Base-by-base conservation (phyloP, 768 basidiomycete species). In the Rhizopogon vesiculosus region DNA sequence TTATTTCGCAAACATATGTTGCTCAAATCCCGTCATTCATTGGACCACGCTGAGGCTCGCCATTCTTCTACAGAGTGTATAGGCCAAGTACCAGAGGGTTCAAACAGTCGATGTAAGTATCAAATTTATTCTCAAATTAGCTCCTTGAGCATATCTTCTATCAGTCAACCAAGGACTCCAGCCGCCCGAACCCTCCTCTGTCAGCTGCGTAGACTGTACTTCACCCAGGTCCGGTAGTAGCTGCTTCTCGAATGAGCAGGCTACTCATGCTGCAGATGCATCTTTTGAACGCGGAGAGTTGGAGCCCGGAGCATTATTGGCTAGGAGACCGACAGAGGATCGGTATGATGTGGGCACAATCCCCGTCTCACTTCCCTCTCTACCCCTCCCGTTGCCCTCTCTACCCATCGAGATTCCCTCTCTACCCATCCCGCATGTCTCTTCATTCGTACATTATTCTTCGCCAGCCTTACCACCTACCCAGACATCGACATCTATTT, bases 361-460 rank as follows among this genome's bases (percentile, higher is more conserved):
- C 10, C 35, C 13, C 13, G 35, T 38, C 35, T 12, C 35, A 38
- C 35, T 38, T 46, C 18, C 42, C 5, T 35, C 1, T 31, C n/a
- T 42, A 58, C 31, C 10, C 46, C 42, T 29, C 19, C 38, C 19
- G 45, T 15, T n/a, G 38, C 42, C 72, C 74, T 46, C 69, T 70
- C 56, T 13, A 38, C 35, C 13, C 13, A 13, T 38, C 35, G 5
- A 9, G 1, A 4, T 12, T 46, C 29, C 35, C 12, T 28, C 4
- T 31, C n/a, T 43, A 56, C 33, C 10, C 46, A 42, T 29, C 19
- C 8, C 31, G 31, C 10, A 12, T 12, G 10, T 10, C 9, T 38
- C 35, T 13, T 5, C 35, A 38, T 10, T 13, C 12, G 35, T 35
- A 10, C 35, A 38, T 38, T 3, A 3, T 12, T 38, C 35, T 13